Base-by-base conservation (phyloP, 2,329 filamentous ascomycete species). In the Trichoderma atrobrunneum region DNA sequence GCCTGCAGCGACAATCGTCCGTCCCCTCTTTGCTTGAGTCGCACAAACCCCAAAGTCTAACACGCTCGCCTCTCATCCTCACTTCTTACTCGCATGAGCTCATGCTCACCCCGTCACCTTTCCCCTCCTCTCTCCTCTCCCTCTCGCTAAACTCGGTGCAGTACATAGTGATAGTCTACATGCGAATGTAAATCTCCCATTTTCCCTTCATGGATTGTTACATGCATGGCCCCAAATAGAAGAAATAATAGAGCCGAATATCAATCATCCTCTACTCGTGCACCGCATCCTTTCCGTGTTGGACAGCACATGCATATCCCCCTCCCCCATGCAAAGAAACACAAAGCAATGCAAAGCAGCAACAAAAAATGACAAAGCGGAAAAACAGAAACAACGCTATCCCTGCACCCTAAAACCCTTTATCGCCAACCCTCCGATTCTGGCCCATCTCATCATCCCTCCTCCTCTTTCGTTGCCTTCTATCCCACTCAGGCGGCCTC, bases 51-150 rank as follows among this genome's bases (percentile, higher is more conserved):
- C 36, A 63, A 63, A 63, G 36, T 63, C 36, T 63, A 63, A 63
- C 61, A 63, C 61, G 61, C 60, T 43, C 61, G 16, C 61, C 28
- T 21, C 61, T 48, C 26, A 21, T 36, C 36, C 60, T 32, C 18
- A 21, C 54, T 66, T 51, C 70, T 71, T 30, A 71, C 70, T 60
- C 70, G 62, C 70, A 71, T 71, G 62, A 71, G 70, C 62, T 48
- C 43, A 21, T 48, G 43, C 43, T 48, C 43, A 48, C 43, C 61
- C 36, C n/a, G 26, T 54, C 69, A 36, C 34, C 60, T 28, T 39
- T 32, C 43, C 14, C 57, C 57, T n/a, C 39, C 4, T 11, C 26
- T 26, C 5, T 16, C n/a, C 18, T 14, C 14, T 6, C 16, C 21
- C 18, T 16, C 30, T 61, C 30, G 11, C 59, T 34, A n/a, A 34